Evolutionary conservation across 2,329 filamentous ascomycete genomes (phyloP).

Genomic region (Nemania sp.): DNA sequence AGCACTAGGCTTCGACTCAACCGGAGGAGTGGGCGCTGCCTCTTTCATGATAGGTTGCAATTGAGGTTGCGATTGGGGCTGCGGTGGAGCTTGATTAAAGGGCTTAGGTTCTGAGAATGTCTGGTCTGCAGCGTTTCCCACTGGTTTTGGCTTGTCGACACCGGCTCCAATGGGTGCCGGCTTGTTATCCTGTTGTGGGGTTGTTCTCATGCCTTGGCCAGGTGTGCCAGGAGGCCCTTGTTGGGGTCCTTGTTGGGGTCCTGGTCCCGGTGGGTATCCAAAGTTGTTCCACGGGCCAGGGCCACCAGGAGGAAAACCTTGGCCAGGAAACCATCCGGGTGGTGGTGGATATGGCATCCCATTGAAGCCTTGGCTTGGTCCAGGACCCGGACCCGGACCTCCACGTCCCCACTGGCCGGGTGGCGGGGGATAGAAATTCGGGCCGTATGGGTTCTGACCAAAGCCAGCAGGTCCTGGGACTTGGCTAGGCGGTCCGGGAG

Average conservation of each 20-base stretch:
- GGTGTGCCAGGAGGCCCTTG: constrained; percentile 50
- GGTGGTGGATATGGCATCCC: constrained; percentile 79
- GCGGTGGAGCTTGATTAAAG: constrained; percentile 50
- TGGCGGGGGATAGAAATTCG: constrained; percentile 56
- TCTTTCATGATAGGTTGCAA: constrained; percentile 47
- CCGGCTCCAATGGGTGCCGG: constrained; percentile 57
- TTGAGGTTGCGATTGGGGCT: constrained; percentile 51
- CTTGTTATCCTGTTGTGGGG: constrained; percentile 47
- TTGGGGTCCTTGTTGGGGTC: no score
- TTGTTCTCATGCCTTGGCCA: constrained; percentile 38
- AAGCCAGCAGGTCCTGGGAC: constrained; percentile 46
- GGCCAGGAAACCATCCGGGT: constrained; percentile 78
- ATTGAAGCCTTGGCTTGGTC: constrained; percentile 65
- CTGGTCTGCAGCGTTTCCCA: constrained; percentile 50
- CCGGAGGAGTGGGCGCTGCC: constrained; percentile 63
- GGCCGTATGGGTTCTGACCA: constrained; percentile 49
- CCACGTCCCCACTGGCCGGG: constrained; percentile 58
- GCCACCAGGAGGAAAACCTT: constrained; percentile 70
- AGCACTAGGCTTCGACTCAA: constrained; percentile 68
- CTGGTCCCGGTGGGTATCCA: constrained; percentile 65
- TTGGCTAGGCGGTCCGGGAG: constrained; percentile 29
- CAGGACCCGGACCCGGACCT: constrained; percentile 59
- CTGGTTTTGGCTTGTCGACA: constrained; percentile 51
- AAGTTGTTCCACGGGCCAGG: constrained; percentile 62
- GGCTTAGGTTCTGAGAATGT: constrained; percentile 59